These are phyloP conservation scores for Elongisporangium anandrum DNA, from an alignment of 352 stramenopile species.

Conservation along the genomic window DNA sequence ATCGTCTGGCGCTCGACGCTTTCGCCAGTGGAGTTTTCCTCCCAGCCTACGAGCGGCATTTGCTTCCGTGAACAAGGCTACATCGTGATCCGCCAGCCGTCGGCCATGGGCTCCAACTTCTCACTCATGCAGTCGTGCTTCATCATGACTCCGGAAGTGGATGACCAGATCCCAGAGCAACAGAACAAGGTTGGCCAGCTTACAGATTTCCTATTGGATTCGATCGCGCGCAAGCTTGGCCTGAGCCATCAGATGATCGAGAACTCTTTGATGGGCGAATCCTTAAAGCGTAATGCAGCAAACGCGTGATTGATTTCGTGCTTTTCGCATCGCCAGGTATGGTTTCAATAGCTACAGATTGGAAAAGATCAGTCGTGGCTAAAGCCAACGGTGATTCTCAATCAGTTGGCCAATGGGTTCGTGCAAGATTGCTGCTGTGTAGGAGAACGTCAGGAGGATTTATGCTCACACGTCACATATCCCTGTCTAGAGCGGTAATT, in stretches of 20 bases:
- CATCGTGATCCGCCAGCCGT: conserved; percentile 39
- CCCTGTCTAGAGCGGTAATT: background rate
- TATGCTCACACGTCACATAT: background rate
- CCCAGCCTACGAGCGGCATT: conserved; percentile 27
- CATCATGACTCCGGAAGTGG: conserved; percentile 46
- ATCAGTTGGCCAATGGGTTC: too few species aligned
- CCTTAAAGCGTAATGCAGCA: background rate
- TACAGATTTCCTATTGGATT: conserved; percentile 6
- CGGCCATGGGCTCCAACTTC: conserved; percentile 21
- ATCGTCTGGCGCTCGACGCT: conserved; percentile 4
- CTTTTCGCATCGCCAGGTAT: too few species aligned
- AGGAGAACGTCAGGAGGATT: too few species aligned
- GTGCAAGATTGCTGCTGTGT: too few species aligned
- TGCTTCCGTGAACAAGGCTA: conserved; percentile 56
- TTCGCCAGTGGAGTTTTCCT: conserved; percentile 37
- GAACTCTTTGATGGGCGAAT: conserved; percentile 4
- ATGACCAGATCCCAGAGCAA: conserved; percentile 3
- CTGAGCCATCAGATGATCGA: conserved; percentile 7
- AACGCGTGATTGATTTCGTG: background rate
- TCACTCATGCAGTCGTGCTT: conserved; percentile 51
- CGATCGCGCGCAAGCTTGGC: conserved; percentile 1
- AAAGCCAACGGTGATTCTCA: too few species aligned
- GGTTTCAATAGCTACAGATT: too few species aligned
- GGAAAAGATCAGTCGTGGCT: too few species aligned
- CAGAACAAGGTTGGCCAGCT: background rate